phyloP scores from a whole-genome alignment of 345 rosid genomes.

The Gossypioides kirkii region DNA sequence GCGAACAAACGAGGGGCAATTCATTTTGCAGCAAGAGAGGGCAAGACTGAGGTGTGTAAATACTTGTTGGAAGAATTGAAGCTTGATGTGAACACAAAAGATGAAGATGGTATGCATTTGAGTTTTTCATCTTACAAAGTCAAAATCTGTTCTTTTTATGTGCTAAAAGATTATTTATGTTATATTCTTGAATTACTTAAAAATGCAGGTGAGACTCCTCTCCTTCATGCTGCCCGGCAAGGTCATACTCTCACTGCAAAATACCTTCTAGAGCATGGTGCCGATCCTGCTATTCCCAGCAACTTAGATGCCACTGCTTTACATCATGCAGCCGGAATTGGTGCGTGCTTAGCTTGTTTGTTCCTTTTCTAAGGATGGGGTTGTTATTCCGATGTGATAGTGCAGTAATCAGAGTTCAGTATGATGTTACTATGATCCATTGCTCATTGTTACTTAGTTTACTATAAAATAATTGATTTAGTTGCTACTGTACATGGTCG shows the following conservation, averaged over 20 bases:
- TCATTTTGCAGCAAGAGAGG: constrained; percentile 95
- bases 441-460: background rate
- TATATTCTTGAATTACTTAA: constrained; percentile 14
- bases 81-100: constrained; percentile 58
- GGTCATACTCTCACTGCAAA: constrained; percentile 71
- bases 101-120: constrained; percentile 65
- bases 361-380: background rate
- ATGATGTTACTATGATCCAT: background rate
- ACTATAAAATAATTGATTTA: background rate
- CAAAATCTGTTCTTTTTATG: background rate
- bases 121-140: background rate
- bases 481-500: background rate
- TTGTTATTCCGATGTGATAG: background rate
- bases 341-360: constrained; percentile 25
- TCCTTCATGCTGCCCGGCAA: constrained; percentile 87
- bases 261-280: constrained; percentile 77
- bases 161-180: background rate
- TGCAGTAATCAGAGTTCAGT: background rate
- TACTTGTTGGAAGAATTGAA: constrained; percentile 77
- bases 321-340: constrained; percentile 88
- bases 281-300: constrained; percentile 65
- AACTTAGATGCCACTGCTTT: constrained; percentile 81
- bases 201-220: constrained; percentile 82
- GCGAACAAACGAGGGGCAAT: constrained; percentile 89
- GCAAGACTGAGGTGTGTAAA: constrained; percentile 70